Percentiles rank a stretch among this genome's conserved stretches.
Evolutionary conservation across 2,329 filamentous ascomycete genomes (phyloP).

Genomic region (Fusarium sarcochroum): DNA sequence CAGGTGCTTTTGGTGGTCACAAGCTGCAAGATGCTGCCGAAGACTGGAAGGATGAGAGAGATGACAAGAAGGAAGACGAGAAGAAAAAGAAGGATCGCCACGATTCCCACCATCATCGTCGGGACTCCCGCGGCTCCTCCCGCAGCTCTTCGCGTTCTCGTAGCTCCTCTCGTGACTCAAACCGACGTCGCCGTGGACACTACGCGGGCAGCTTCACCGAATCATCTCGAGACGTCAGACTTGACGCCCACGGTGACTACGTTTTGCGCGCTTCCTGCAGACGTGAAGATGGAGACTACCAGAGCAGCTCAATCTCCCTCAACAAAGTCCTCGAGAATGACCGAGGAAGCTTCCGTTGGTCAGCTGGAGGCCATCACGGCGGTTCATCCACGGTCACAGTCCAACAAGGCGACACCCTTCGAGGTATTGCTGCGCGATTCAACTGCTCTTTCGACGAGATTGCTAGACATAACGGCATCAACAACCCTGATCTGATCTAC

Average conservation of each 20-base stretch:
- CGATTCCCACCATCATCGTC: conserved; percentile 22
- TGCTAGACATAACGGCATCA: conserved; percentile 56
- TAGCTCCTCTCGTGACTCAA: conserved; percentile 12
- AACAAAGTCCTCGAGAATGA: conserved; percentile 55
- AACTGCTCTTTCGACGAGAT: conserved; percentile 56
- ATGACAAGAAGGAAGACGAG: conserved; percentile 52
- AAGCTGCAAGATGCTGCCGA: conserved; percentile 58
- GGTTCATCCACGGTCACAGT: conserved; percentile 52
- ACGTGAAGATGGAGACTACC: conserved; percentile 52
- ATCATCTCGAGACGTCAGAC: conserved; percentile 53
- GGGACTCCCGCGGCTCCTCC: neutral
- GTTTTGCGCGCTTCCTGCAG: conserved; percentile 54
- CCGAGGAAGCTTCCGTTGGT: conserved; percentile 56
- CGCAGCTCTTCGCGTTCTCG: neutral
- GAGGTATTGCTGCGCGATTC: conserved; percentile 54
- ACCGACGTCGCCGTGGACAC: conserved; percentile 35
- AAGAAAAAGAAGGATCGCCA: conserved; percentile 27
- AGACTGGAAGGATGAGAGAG: conserved; percentile 57
- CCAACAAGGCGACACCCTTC: conserved; percentile 59
- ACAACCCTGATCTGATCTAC: conserved; percentile 60
- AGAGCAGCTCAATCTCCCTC: conserved; percentile 54
- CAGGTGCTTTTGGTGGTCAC: conserved; percentile 59
- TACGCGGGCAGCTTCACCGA: conserved; percentile 54
- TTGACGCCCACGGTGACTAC: conserved; percentile 54
- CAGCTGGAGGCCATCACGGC: conserved; percentile 42